Evolutionary conservation across 2,329 filamentous ascomycete genomes (phyloP).

Genomic region (Phoma sp.): DNA sequence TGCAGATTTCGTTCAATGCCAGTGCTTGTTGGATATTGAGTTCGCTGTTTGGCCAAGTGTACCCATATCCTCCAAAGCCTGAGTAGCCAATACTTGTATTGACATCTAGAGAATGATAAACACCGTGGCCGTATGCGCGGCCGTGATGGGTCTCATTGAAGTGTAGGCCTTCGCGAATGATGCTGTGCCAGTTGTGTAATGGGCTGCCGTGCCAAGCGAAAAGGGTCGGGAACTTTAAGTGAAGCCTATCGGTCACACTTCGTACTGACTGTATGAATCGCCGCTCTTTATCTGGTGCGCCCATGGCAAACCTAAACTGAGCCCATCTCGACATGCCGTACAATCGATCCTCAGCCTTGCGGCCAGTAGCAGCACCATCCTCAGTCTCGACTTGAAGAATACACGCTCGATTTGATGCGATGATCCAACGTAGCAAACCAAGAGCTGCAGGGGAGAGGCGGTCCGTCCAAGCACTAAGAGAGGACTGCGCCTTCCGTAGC

Average conservation of each 20-base stretch:
- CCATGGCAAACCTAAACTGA: constrained; percentile 89
- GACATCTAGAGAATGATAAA: constrained; percentile 76
- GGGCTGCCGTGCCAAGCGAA: constrained; percentile 88
- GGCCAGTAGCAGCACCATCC: constrained; percentile 22
- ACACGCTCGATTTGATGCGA: constrained; percentile 87
- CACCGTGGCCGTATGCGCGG: constrained; percentile 77
- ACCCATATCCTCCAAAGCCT: constrained; percentile 8
- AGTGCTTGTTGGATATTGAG: constrained; percentile 68
- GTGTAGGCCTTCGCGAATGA: constrained; percentile 82
- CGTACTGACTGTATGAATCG: constrained; percentile 72
- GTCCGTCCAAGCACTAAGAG: constrained; percentile 61
- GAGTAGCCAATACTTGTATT: constrained; percentile 64
- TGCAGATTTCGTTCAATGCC: constrained; percentile 86
- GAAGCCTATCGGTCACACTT: constrained; percentile 51
- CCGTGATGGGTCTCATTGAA: constrained; percentile 70
- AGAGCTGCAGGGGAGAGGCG: constrained; percentile 71
- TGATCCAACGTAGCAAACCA: constrained; percentile 81
- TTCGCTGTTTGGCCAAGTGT: constrained; percentile 70
- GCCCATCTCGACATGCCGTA: constrained; percentile 71
- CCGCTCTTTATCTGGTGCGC: constrained; percentile 86
- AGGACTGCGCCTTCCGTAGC: constrained; percentile 47
- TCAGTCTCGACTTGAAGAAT: constrained; percentile 75
- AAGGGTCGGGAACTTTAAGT: constrained; percentile 68
- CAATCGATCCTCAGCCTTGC: constrained; percentile 61
- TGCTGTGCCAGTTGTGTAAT: constrained; percentile 85